These are phyloP conservation scores for Paraphoma sp. DNA, from an alignment of 2,329 filamentous ascomycete species.

Conservation along the genomic window DNA sequence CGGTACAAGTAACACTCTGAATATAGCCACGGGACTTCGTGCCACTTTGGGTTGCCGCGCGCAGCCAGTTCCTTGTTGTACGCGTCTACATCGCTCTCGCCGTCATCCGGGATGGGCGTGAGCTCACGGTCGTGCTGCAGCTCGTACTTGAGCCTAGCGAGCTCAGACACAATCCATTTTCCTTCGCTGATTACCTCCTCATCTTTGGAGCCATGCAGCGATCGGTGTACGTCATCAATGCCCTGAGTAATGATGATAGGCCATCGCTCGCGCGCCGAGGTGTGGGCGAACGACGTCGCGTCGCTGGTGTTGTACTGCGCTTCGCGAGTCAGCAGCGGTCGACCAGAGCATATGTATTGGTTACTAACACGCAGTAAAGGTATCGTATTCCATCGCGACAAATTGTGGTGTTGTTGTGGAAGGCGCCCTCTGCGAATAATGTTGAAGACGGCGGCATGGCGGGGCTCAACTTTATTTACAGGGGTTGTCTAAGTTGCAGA, in stretches of 20 bases:
- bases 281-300: conserved; percentile 83
- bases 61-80: conserved; percentile 88
- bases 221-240: conserved; percentile 92
- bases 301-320: conserved; percentile 81
- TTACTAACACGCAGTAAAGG: conserved; percentile 23
- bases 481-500: no score
- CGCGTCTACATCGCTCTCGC: conserved; percentile 72
- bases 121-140: conserved; percentile 85
- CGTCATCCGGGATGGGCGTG: conserved; percentile 79
- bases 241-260: conserved; percentile 91
- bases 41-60: conserved; percentile 79
- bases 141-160: conserved; percentile 91
- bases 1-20: conserved; percentile 94
- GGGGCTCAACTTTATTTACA: not conserved
- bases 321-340: conserved; percentile 44
- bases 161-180: conserved; percentile 80
- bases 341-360: not conserved
- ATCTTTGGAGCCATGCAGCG: conserved; percentile 66
- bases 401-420: not conserved
- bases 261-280: conserved; percentile 87
- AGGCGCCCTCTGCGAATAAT: no score
- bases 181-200: conserved; percentile 76
- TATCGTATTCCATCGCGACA: conserved; percentile 28
- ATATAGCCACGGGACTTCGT: conserved; percentile 86
- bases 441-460: not conserved